phyloP scores from a whole-genome alignment of 805 yeast species.

The Hanseniaspora mollemarum region DNA sequence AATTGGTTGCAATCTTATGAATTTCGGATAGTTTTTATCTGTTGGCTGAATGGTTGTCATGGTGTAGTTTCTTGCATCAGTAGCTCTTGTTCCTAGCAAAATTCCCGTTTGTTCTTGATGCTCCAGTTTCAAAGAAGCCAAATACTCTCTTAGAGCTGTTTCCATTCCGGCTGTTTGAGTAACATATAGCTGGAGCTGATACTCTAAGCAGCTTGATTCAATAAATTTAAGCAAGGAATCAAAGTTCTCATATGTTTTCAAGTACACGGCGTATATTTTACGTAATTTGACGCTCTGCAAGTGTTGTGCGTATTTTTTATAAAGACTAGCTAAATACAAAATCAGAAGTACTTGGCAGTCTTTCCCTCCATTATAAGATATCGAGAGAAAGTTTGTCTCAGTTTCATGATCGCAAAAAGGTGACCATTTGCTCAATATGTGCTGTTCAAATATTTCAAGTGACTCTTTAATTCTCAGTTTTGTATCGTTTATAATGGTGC shows the following conservation, averaged over 20 bases:
- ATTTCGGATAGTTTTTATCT: constrained; percentile 85
- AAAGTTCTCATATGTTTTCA: constrained; percentile 65
- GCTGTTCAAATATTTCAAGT: constrained; percentile 21
- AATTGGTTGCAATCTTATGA: constrained; percentile 75
- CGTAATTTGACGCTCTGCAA: constrained; percentile 23
- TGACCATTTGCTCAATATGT: constrained; percentile 20
- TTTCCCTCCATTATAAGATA: constrained; percentile 92
- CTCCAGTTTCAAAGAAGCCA: neutral
- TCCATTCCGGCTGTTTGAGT: constrained; percentile 20
- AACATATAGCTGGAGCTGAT: constrained; percentile 38
- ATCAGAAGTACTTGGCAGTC: constrained; percentile 86
- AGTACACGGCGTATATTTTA: constrained; percentile 50
- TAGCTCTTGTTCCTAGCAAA: constrained; percentile 74
- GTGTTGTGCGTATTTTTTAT: constrained; percentile 23
- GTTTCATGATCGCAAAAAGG: constrained; percentile 25
- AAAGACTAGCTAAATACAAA: constrained; percentile 50
- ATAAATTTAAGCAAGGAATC: constrained; percentile 60
- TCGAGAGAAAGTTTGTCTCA: constrained; percentile 43
- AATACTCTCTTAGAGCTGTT: neutral
- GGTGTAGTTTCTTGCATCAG: constrained; percentile 70
- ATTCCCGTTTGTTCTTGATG: constrained; percentile 46
- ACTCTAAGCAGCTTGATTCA: constrained; percentile 39
- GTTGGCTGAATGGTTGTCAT: constrained; percentile 47
- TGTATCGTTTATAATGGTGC: constrained; percentile 7
- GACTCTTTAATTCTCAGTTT: constrained; percentile 23